Evolutionary conservation across 129 eudicot species (phyloP).

Genomic region (Deinandra increscens): DNA sequence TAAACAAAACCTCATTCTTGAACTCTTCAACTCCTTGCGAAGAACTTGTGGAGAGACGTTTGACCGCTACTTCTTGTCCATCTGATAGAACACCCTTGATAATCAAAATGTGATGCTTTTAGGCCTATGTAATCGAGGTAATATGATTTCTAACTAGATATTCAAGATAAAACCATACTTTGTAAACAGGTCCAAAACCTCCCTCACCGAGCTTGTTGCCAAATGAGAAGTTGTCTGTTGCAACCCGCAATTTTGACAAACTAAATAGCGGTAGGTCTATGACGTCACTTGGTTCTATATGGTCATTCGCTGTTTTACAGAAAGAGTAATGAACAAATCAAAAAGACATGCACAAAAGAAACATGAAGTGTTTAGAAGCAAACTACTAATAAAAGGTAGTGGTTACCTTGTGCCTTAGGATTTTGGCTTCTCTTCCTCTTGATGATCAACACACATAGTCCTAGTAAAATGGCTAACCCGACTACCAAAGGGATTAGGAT

Average conservation of each 20-base stretch:
- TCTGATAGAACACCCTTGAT: conserved; percentile 49
- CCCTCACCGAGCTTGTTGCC: conserved; percentile 17
- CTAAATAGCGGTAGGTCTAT: conserved; percentile 24
- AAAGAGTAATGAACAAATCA: background rate
- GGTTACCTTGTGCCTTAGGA: background rate
- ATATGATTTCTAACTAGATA: background rate
- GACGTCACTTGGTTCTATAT: background rate
- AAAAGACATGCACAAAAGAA: background rate
- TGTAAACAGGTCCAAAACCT: conserved; percentile 36
- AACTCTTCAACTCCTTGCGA: conserved; percentile 53
- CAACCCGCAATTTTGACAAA: conserved; percentile 11
- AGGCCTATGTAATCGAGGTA: background rate
- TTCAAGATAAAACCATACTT: background rate
- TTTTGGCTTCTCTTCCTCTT: conserved; percentile 7
- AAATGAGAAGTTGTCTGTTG: conserved; percentile 7
- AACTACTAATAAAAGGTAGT: background rate
- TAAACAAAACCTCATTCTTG: conserved; percentile 47
- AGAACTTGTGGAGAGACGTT: conserved; percentile 49
- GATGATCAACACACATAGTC: conserved; percentile 14
- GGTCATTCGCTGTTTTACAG: background rate
- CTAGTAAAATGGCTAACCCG: conserved; percentile 19
- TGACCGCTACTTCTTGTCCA: conserved; percentile 61
- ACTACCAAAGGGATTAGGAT: conserved; percentile 19
- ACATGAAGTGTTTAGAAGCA: no score
- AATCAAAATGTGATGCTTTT: background rate